Evolutionary conservation across 768 basidiomycete species (phyloP).

Genomic region (Cubamyces sp.): DNA sequence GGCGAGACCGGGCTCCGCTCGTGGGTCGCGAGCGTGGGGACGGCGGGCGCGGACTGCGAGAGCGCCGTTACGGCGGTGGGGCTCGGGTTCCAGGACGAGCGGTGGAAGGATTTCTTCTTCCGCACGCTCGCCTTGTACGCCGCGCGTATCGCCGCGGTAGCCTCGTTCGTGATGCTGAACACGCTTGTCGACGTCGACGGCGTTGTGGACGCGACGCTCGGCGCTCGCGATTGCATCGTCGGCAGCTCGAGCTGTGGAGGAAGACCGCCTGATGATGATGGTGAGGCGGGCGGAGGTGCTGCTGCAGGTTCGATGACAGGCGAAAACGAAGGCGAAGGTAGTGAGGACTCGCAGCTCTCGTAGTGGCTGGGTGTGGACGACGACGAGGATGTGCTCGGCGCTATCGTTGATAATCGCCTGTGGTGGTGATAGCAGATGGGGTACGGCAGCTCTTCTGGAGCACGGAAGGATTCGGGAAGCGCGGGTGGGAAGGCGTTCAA

Average conservation of each 20-base stretch:
- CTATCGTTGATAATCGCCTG: constrained; percentile 20
- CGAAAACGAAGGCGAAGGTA: constrained; percentile 28
- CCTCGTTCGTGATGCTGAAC: constrained; percentile 30
- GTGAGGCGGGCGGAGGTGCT: constrained; percentile 9
- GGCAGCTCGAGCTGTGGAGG: constrained; percentile 17
- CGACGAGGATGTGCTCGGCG: constrained; percentile 26
- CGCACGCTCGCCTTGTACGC: constrained; percentile 54
- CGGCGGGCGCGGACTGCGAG: background rate
- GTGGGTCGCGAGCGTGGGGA: background rate
- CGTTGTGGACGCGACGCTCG: constrained; percentile 26
- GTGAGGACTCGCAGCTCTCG: constrained; percentile 32
- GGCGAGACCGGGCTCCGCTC: constrained; percentile 14
- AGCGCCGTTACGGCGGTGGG: constrained; percentile 18
- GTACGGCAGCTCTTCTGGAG: constrained; percentile 28
- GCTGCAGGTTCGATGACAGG: constrained; percentile 14
- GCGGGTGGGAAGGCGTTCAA: constrained; percentile 60
- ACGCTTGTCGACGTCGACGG: constrained; percentile 21
- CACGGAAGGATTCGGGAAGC: constrained; percentile 47
- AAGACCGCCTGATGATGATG: constrained; percentile 17
- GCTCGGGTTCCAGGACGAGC: constrained; percentile 52
- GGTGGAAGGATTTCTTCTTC: constrained; percentile 50
- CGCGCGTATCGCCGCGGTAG: constrained; percentile 51
- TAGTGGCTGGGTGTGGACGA: constrained; percentile 31
- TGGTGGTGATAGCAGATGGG: constrained; percentile 28
- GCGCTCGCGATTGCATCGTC: constrained; percentile 20